These are phyloP conservation scores for thale cress (Arabidopsis thaliana) DNA, from an alignment of 345 rosid genomes.

Conservation along the genomic window DNA sequence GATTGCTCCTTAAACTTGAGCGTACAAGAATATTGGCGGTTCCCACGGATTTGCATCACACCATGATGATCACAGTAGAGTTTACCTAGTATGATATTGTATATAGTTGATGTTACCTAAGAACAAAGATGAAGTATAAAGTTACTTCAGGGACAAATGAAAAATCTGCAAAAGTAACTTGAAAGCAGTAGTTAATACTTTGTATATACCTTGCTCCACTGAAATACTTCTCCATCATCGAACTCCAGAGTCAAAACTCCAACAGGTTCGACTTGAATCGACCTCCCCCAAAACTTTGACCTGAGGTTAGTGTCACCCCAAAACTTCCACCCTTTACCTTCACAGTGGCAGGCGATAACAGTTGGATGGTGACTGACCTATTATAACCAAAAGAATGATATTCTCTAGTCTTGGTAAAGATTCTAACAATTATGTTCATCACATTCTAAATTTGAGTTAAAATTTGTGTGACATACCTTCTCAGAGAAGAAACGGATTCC, in stretches of 20 bases:
- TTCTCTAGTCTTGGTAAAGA: neutral
- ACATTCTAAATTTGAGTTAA: constrained; percentile 7
- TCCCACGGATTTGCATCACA: constrained; percentile 80
- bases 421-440: constrained; percentile 8
- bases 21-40: constrained; percentile 78
- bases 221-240: constrained; percentile 95
- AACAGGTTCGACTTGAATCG: constrained; percentile 97
- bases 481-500: constrained; percentile 97
- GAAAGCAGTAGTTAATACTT: neutral
- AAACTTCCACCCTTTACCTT: constrained; percentile 98
- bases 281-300: constrained; percentile 96
- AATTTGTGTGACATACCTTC: constrained; percentile 59
- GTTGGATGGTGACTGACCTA: constrained; percentile 99
- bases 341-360: constrained; percentile 92
- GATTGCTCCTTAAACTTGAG: constrained; percentile 94
- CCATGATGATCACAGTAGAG: constrained; percentile 95
- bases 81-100: constrained; percentile 93
- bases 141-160: constrained; percentile 32
- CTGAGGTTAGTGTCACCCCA: constrained; percentile 95
- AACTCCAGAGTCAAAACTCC: constrained; percentile 86
- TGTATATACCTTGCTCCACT: constrained; percentile 87
- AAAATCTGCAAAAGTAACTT: constrained; percentile 3
- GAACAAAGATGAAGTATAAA: constrained; percentile 29
- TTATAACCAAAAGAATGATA: constrained; percentile 36
- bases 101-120: constrained; percentile 90